A percentile compares a stretch with the other conserved stretches of the same genome.
These are phyloP conservation scores for Fusarium succisae DNA, from an alignment of 2,329 filamentous ascomycete genomes.

Conservation along the genomic window DNA sequence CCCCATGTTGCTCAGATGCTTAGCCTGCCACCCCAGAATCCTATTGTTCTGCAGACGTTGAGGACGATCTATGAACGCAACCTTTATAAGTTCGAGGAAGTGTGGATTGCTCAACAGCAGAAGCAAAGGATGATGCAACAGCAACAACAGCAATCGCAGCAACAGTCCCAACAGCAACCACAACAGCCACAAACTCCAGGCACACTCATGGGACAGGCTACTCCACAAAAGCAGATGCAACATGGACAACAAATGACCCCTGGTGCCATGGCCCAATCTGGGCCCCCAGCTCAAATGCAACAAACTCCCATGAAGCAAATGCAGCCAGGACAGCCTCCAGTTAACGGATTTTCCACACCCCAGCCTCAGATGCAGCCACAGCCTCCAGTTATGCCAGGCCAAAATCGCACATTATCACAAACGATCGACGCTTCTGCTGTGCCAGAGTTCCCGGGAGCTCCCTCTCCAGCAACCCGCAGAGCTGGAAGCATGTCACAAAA, in stretches of 20 bases:
- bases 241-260: conserved; percentile 45
- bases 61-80: conserved; percentile 80
- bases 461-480: conserved; percentile 56
- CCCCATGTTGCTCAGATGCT: conserved; percentile 72
- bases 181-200: conserved; percentile 50
- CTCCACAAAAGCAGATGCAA: conserved; percentile 50
- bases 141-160: conserved; percentile 52
- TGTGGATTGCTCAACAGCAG: conserved; percentile 66
- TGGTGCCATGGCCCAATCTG: conserved; percentile 50
- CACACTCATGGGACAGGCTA: conserved; percentile 38
- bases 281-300: conserved; percentile 42
- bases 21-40: conserved; percentile 70
- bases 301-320: conserved; percentile 55
- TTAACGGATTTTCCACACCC: conserved; percentile 52
- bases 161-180: conserved; percentile 48
- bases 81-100: conserved; percentile 79
- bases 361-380: conserved; percentile 43
- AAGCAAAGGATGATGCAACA: conserved; percentile 63
- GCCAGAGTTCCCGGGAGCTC: conserved; percentile 53
- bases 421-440: conserved; percentile 54
- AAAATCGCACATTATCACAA: conserved; percentile 62
- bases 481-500: conserved; percentile 53
- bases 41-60: conserved; percentile 74
- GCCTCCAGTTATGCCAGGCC: conserved; percentile 42
- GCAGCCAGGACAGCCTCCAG: conserved; percentile 50